Percentiles rank a stretch among this genome's conserved stretches.
Conservation (phyloP, 2,329 filamentous ascomycete genomes). For the Dactylellina cionopaga region DNA sequence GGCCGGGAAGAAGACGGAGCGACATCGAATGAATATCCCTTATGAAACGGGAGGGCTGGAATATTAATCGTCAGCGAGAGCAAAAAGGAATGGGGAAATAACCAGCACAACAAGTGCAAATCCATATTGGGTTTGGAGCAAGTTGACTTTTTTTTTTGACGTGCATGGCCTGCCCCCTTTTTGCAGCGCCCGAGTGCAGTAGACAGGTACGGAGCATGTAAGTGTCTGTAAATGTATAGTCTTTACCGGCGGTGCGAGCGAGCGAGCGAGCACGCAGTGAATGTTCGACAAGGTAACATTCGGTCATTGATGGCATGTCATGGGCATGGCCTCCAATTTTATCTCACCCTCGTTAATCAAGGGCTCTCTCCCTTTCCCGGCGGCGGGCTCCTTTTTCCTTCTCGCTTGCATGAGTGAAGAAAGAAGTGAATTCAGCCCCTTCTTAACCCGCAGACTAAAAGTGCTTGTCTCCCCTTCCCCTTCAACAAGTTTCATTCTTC, state of each 20-base stretch:
- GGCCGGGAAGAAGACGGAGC: constrained; percentile 19
- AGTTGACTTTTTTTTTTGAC: constrained; percentile 18
- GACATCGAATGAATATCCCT: constrained; percentile 44
- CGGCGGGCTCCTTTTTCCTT: constrained; percentile 25
- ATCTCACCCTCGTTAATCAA: constrained; percentile 36
- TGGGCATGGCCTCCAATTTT: no score
- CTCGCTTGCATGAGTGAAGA: constrained; percentile 16
- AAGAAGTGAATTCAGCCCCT: constrained; percentile 4
- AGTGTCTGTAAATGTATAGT: no score
- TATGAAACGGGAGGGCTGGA: constrained; percentile 17
- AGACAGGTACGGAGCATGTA: constrained; percentile 10
- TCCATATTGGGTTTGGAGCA: constrained; percentile 1
- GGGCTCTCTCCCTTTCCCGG: constrained; percentile 35
- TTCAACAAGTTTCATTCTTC: constrained; percentile 1
- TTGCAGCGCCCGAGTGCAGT: constrained; percentile 2
- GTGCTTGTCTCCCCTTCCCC: background rate
- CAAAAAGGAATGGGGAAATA: background rate
- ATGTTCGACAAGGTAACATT: no score
- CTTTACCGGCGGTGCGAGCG: no score
- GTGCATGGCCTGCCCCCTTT: constrained; percentile 32
- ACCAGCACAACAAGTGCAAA: background rate
- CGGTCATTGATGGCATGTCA: no score
- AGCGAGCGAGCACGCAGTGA: no score
- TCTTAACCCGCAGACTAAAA: background rate
- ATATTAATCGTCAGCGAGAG: constrained; percentile 11